A percentile compares a stretch with the other conserved stretches of the same genome.
Evolutionary conservation across 1,139 yeast species (phyloP).

Genomic region (Magnusiomyces magnusii): DNA sequence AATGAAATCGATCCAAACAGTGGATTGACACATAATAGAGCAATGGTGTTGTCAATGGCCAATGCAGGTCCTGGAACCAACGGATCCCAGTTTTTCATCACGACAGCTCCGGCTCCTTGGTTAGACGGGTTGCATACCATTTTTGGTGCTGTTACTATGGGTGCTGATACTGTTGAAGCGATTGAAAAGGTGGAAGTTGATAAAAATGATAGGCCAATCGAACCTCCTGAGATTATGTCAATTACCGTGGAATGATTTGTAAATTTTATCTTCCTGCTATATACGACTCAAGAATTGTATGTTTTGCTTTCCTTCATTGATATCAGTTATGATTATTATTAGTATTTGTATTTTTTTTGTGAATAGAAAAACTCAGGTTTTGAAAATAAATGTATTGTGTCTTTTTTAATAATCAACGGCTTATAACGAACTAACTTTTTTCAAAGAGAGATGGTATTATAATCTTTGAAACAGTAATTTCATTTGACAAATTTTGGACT

Average conservation of each 20-base stretch:
- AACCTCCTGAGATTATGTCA: conserved; percentile 30
- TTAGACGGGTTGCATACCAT: conserved; percentile 52
- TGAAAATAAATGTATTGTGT: too few species aligned
- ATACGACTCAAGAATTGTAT: too few species aligned
- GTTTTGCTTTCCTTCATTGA: too few species aligned
- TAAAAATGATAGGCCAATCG: conserved; percentile 31
- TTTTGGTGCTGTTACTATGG: conserved; percentile 40
- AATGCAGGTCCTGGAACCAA: conserved; percentile 56
- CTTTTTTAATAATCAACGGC: too few species aligned
- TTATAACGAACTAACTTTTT: too few species aligned
- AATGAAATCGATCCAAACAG: conserved; percentile 39
- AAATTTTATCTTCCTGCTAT: too few species aligned
- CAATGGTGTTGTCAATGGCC: conserved; percentile 50
- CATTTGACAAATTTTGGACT: too few species aligned
- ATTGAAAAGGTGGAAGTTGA: conserved; percentile 29
- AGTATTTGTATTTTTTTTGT: too few species aligned
- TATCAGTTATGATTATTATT: too few species aligned
- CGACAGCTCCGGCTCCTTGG: conserved; percentile 40
- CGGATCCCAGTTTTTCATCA: conserved; percentile 59
- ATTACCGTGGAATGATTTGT: conserved; percentile 7
- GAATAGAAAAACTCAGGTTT: too few species aligned
- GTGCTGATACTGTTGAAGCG: background rate
- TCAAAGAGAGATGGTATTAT: too few species aligned
- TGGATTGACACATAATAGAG: conserved; percentile 36
- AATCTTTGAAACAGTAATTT: too few species aligned